Conservation (phyloP, 495 filamentous ascomycete genomes). For the Aspergillus nidulans region DNA sequence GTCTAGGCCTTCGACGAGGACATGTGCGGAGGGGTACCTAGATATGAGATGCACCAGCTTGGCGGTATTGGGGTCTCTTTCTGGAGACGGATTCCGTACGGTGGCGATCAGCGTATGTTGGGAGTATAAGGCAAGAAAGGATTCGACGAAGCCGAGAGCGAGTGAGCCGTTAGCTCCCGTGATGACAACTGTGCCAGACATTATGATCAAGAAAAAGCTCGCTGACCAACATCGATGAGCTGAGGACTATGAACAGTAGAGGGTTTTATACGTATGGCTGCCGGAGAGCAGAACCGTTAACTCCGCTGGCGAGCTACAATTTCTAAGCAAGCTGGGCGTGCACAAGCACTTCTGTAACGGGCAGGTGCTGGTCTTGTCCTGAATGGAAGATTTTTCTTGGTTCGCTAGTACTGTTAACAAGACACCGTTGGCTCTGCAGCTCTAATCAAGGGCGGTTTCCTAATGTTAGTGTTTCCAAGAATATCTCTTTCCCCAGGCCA, state of each 20-base stretch:
- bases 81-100: constrained; percentile 35
- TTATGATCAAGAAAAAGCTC: too few species aligned
- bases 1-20: constrained; percentile 35
- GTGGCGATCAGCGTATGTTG: constrained; percentile 33
- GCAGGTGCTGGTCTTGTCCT: not conserved
- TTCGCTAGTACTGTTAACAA: too few species aligned
- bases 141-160: constrained; percentile 36
- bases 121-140: constrained; percentile 36
- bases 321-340: too few species aligned
- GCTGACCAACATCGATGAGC: too few species aligned
- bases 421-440: too few species aligned
- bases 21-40: constrained; percentile 27
- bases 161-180: constrained; percentile 49
- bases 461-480: too few species aligned
- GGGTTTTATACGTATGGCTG: not conserved
- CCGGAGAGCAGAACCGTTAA: not conserved
- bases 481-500: not conserved
- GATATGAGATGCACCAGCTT: constrained; percentile 31
- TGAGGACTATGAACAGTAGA: too few species aligned
- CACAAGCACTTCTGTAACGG: too few species aligned
- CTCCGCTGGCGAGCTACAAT: too few species aligned
- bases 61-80: constrained; percentile 39
- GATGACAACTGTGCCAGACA: constrained; percentile 40
- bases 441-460: too few species aligned
- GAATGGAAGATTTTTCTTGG: not conserved